Conservation (phyloP, 345 rosid species). For the Mallotus nudiflorus region DNA sequence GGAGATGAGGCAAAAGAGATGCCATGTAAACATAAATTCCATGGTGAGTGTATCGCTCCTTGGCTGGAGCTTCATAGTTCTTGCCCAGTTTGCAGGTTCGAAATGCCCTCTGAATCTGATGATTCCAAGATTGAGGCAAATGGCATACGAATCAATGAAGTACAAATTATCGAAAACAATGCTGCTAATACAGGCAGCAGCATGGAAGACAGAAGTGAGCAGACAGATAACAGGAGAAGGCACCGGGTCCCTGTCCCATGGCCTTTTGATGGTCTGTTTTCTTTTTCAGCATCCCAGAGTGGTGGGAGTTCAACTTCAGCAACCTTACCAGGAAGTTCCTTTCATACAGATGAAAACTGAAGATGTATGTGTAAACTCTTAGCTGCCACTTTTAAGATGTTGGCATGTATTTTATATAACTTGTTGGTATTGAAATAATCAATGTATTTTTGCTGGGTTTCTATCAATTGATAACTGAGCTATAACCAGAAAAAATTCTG, state of each 20-base stretch:
- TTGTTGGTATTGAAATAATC: neutral
- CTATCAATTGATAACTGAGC: too few species aligned
- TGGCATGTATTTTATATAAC: too few species aligned
- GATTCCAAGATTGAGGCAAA: slow-evolving; percentile 24
- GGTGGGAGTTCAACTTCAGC: slow-evolving; percentile 20
- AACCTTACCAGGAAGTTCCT: slow-evolving; percentile 13
- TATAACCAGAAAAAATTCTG: too few species aligned
- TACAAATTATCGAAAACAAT: slow-evolving; percentile 1
- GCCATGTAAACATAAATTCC: slow-evolving; percentile 66
- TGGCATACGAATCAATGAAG: slow-evolving; percentile 5
- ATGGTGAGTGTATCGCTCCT: slow-evolving; percentile 46
- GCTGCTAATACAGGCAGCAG: neutral
- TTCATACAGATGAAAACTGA: slow-evolving; percentile 30
- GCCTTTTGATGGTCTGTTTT: slow-evolving; percentile 32
- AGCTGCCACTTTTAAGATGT: too few species aligned
- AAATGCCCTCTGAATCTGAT: slow-evolving; percentile 36
- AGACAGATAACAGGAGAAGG: slow-evolving; percentile 25
- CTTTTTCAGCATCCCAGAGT: slow-evolving; percentile 24
- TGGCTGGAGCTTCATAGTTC: slow-evolving; percentile 68
- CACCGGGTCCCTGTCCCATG: slow-evolving; percentile 28
- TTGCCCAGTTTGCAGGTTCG: slow-evolving; percentile 59
- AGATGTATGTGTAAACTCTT: too few species aligned
- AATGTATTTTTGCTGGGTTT: neutral
- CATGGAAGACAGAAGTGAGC: neutral
- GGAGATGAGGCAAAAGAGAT: slow-evolving; percentile 63